Percentiles rank a stretch among this genome's conserved stretches.
These are phyloP conservation scores for Lentinula sp. DNA, from an alignment of 768 basidiomycete genomes.

Conservation along the genomic window DNA sequence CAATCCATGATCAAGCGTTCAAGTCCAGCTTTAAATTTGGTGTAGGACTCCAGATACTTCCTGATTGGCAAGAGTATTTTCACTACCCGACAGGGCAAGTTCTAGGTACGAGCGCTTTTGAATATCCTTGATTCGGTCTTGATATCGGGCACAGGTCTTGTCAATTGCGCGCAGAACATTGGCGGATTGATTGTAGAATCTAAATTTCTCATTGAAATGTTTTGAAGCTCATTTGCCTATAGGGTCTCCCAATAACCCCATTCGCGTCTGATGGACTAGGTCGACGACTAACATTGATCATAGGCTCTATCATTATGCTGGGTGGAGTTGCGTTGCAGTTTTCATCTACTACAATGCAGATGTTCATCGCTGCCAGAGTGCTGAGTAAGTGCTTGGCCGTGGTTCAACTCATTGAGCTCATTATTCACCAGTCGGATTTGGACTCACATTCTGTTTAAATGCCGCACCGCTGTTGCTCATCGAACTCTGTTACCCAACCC, in stretches of 20 bases:
- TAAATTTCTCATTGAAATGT: background rate
- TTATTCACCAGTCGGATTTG: constrained; percentile 48
- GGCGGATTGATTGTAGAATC: constrained; percentile 35
- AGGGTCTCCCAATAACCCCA: constrained; percentile 61
- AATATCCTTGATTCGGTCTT: background rate
- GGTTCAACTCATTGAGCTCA: background rate
- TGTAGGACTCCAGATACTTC: constrained; percentile 61
- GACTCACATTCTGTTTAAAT: constrained; percentile 55
- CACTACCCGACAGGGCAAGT: constrained; percentile 42
- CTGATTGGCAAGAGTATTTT: constrained; percentile 57
- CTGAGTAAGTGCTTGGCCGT: constrained; percentile 32
- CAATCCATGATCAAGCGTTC: background rate
- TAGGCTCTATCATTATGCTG: constrained; percentile 60
- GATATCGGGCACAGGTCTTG: constrained; percentile 36
- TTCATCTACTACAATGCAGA: constrained; percentile 34
- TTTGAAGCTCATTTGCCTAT: background rate
- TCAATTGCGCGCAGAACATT: constrained; percentile 60
- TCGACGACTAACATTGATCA: constrained; percentile 52
- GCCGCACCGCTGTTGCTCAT: constrained; percentile 59
- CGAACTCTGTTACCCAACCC: constrained; percentile 67
- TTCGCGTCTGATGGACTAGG: constrained; percentile 55
- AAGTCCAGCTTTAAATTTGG: background rate
- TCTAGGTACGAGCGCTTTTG: constrained; percentile 30
- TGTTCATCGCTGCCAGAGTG: constrained; percentile 54
- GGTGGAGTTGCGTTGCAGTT: constrained; percentile 56